Conservation (phyloP, 2,329 filamentous ascomycete species). For the Volutella citrinella region DNA sequence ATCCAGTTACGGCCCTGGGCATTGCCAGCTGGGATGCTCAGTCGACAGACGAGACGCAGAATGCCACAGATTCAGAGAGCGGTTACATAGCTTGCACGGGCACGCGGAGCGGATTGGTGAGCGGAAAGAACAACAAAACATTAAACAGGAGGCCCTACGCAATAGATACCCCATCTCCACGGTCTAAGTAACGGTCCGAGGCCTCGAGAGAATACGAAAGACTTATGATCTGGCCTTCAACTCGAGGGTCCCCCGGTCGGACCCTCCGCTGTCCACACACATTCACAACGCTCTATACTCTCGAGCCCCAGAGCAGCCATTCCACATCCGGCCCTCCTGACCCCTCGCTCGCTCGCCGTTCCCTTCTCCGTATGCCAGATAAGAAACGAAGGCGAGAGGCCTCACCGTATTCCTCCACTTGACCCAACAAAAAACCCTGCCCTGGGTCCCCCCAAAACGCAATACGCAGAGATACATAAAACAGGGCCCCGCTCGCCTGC, state of each 20-base stretch:
- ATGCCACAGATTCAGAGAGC: no score
- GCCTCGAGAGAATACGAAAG: conserved; percentile 42
- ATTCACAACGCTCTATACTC: conserved; percentile 20
- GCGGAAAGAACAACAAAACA: conserved; percentile 26
- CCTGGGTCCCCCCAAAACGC: conserved; percentile 19
- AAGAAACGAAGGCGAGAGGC: conserved; percentile 17
- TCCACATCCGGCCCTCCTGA: conserved; percentile 16
- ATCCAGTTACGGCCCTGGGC: no score
- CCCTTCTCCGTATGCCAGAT: conserved; percentile 25
- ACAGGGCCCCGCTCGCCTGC: conserved; percentile 32
- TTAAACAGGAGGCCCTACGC: conserved; percentile 31
- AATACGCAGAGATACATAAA: conserved; percentile 34
- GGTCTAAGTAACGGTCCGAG: conserved; percentile 35
- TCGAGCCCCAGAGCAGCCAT: conserved; percentile 18
- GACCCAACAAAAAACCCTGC: conserved; percentile 25
- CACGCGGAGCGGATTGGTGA: no score
- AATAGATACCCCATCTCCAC: conserved; percentile 35
- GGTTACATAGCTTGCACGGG: no score
- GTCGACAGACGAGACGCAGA: no score
- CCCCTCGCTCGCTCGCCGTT: conserved; percentile 19
- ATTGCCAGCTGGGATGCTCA: no score
- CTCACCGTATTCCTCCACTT: conserved; percentile 23
- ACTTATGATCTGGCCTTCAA: conserved; percentile 44
- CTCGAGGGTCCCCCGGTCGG: conserved; percentile 19
- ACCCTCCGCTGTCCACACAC: conserved; percentile 22